These are phyloP conservation scores for Botrytis cinerea DNA, from an alignment of 2,329 filamentous ascomycete species.

Conservation along the genomic window DNA sequence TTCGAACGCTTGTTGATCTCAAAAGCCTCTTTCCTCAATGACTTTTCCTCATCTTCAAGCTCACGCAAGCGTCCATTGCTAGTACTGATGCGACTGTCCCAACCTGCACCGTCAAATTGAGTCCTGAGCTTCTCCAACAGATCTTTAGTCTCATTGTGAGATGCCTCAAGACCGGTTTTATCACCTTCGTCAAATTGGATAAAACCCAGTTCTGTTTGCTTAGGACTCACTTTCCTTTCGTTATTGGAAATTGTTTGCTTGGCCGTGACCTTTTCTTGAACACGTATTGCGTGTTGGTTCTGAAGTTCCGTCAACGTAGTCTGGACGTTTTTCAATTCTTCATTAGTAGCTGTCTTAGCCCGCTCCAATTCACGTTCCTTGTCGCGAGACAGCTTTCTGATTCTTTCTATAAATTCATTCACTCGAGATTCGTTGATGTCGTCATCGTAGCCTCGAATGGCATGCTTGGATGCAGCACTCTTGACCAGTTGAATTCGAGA, in stretches of 20 bases:
- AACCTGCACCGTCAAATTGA: slow-evolving; percentile 63
- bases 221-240: slow-evolving; percentile 65
- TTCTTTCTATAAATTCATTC: slow-evolving; percentile 72
- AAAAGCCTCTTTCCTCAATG: slow-evolving; percentile 76
- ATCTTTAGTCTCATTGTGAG: slow-evolving; percentile 67
- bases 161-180: slow-evolving; percentile 74
- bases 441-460: slow-evolving; percentile 81
- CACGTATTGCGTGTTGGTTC: slow-evolving; percentile 69
- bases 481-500: slow-evolving; percentile 73
- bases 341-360: slow-evolving; percentile 69
- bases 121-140: slow-evolving; percentile 63
- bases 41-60: slow-evolving; percentile 71
- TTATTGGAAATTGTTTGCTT: slow-evolving; percentile 72
- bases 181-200: slow-evolving; percentile 85
- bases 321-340: slow-evolving; percentile 75
- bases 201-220: slow-evolving; percentile 69
- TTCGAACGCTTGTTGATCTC: slow-evolving; percentile 79
- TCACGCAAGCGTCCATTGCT: slow-evolving; percentile 65
- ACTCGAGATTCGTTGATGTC: slow-evolving; percentile 74
- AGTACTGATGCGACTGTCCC: slow-evolving; percentile 69
- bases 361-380: slow-evolving; percentile 78
- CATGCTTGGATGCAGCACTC: slow-evolving; percentile 73
- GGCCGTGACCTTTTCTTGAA: slow-evolving; percentile 72
- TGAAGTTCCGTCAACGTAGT: slow-evolving; percentile 71
- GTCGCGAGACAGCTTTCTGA: slow-evolving; percentile 73